Percentiles rank a stretch among this genome's conserved stretches.
Conservation (phyloP, 495 filamentous ascomycete genomes). For the Amorphotheca resinae region DNA sequence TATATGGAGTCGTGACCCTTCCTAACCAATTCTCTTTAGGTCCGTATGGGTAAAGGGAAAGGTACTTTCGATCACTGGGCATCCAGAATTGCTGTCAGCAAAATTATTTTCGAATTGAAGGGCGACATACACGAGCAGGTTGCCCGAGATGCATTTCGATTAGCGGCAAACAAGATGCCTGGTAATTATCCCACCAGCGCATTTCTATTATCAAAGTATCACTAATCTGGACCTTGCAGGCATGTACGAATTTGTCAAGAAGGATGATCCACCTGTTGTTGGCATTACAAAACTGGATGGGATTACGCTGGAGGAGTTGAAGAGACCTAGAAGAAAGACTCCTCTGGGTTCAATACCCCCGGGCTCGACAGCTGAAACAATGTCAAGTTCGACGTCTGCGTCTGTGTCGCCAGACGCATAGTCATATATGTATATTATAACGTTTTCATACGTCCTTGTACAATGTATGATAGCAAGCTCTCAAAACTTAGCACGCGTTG, state of each 20-base stretch:
- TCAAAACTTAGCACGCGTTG: too few species aligned
- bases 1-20: too few species aligned
- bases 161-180: slow-evolving; percentile 91
- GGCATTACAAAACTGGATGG: slow-evolving; percentile 85
- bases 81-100: slow-evolving; percentile 70
- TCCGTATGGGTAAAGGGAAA: slow-evolving; percentile 98
- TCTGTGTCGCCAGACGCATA: slow-evolving; percentile 14
- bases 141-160: slow-evolving; percentile 81
- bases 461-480: slow-evolving; percentile 5
- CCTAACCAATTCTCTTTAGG: slow-evolving; percentile 22
- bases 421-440: too few species aligned
- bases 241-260: slow-evolving; percentile 85
- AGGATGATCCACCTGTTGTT: slow-evolving; percentile 82
- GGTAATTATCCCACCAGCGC: too few species aligned
- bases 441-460: too few species aligned
- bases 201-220: too few species aligned
- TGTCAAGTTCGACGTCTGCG: slow-evolving; percentile 5
- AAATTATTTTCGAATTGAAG: slow-evolving; percentile 83
- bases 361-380: slow-evolving; percentile 7
- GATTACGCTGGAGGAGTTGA: slow-evolving; percentile 68
- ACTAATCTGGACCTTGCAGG: slow-evolving; percentile 51
- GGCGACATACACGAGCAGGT: slow-evolving; percentile 91
- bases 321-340: slow-evolving; percentile 57
- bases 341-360: slow-evolving; percentile 28
- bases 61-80: slow-evolving; percentile 97